Evolutionary conservation across 2,329 filamentous ascomycete genomes (phyloP).

Genomic region (Botrytis paeoniae): DNA sequence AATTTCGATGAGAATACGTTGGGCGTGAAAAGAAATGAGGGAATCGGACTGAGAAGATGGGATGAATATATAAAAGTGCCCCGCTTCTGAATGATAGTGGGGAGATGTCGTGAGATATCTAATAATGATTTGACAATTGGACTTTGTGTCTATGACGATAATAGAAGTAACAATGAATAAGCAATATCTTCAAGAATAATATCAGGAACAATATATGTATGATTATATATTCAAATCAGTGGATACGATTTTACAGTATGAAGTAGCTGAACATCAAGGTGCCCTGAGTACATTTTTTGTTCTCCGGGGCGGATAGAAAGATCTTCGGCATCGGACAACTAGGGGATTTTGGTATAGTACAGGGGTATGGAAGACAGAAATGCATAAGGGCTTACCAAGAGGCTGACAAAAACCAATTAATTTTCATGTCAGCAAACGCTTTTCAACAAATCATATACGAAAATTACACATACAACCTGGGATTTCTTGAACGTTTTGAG

Average conservation of each 20-base stretch:
- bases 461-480: not conserved
- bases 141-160: not conserved
- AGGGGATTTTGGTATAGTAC: not conserved
- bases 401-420: slow-evolving; percentile 23
- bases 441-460: slow-evolving; percentile 7
- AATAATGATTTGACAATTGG: not conserved
- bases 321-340: not conserved
- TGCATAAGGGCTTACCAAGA: not conserved
- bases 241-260: not conserved
- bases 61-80: slow-evolving; percentile 17
- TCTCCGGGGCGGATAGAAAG: not conserved
- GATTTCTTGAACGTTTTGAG: not conserved
- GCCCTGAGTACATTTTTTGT: not conserved
- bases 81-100: slow-evolving; percentile 16
- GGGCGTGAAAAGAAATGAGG: not conserved
- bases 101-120: slow-evolving; percentile 8
- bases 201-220: not conserved
- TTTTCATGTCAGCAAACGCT: slow-evolving; percentile 26
- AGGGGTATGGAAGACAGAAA: not conserved
- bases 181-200: not conserved
- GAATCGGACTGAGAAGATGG: not conserved
- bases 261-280: not conserved
- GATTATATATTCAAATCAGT: not conserved
- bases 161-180: not conserved
- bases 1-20: not conserved